Conservation (phyloP, 306 rosid species). For the Rosa lucieae region DNA sequence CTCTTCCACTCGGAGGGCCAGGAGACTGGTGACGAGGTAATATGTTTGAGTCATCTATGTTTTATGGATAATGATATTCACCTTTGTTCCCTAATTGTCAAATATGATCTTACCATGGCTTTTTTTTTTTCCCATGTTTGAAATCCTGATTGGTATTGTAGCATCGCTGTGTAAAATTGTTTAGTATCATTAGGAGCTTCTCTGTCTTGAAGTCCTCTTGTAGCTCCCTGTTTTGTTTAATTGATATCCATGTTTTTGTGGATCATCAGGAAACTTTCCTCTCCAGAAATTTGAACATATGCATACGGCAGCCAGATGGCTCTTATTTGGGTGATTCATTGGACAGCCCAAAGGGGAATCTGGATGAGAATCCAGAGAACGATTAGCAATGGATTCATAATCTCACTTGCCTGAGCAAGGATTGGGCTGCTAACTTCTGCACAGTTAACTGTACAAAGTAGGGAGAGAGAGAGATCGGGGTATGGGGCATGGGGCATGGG, state of each 20-base stretch:
- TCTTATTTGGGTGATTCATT: conserved; percentile 66
- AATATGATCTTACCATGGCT: neutral
- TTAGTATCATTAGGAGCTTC: neutral
- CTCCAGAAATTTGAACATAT: conserved; percentile 84
- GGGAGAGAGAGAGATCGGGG: conserved; percentile 29
- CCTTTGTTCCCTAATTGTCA: neutral
- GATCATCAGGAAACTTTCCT: conserved; percentile 62
- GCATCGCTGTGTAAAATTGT: neutral
- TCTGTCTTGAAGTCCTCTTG: neutral
- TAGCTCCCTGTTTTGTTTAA: conserved; percentile 11
- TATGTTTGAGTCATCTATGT: conserved; percentile 11
- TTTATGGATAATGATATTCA: neutral
- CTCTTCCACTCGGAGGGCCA: conserved; percentile 89
- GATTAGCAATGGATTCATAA: conserved; percentile 38
- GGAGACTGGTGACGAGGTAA: conserved; percentile 73
- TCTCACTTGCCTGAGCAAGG: conserved; percentile 46
- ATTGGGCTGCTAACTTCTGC: conserved; percentile 62
- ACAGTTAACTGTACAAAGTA: conserved; percentile 64
- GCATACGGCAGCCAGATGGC: conserved; percentile 91
- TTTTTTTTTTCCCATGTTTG: neutral
- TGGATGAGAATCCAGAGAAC: conserved; percentile 49
- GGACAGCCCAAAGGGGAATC: conserved; percentile 79
- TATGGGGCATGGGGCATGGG: conserved; percentile 23
- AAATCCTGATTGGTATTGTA: neutral
- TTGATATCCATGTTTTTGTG: conserved; percentile 22